Evolutionary conservation across 257 asterid genomes (phyloP).

Genomic region (Osmanthus fragrans): DNA sequence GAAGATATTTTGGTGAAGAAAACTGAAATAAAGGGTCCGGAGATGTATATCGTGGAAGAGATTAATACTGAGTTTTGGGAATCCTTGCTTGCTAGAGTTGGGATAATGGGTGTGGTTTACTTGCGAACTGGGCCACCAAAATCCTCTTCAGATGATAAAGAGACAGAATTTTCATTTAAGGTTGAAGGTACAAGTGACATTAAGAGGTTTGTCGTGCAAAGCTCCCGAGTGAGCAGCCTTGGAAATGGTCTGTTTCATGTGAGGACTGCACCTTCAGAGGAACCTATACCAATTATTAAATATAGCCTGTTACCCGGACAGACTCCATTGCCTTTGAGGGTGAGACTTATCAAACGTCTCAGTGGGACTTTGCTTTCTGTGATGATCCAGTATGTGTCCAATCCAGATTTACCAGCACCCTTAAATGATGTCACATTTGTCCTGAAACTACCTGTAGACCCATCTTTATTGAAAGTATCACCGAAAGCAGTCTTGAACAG

Average conservation of each 20-base stretch:
- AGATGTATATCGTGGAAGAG: conserved; percentile 87
- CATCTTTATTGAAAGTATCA: conserved; percentile 75
- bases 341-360: conserved; percentile 81
- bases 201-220: conserved; percentile 70
- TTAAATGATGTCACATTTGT: conserved; percentile 73
- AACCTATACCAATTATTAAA: conserved; percentile 74
- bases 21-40: conserved; percentile 91
- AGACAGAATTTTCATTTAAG: conserved; percentile 90
- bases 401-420: conserved; percentile 73
- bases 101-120: conserved; percentile 72
- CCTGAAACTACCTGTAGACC: conserved; percentile 80
- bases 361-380: conserved; percentile 87
- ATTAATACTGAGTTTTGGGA: conserved; percentile 88
- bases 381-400: conserved; percentile 80
- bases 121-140: conserved; percentile 70
- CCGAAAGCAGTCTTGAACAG: conserved; percentile 94
- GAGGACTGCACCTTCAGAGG: conserved; percentile 68
- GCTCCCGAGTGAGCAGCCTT: conserved; percentile 77
- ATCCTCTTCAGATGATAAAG: conserved; percentile 54
- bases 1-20: conserved; percentile 83
- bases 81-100: conserved; percentile 86
- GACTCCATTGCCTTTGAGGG: conserved; percentile 88
- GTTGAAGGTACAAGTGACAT: conserved; percentile 71
- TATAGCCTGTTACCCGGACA: conserved; percentile 68
- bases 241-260: conserved; percentile 84